These are phyloP conservation scores for Penicillium herquei DNA, from an alignment of 495 filamentous ascomycete genomes.

Conservation along the genomic window DNA sequence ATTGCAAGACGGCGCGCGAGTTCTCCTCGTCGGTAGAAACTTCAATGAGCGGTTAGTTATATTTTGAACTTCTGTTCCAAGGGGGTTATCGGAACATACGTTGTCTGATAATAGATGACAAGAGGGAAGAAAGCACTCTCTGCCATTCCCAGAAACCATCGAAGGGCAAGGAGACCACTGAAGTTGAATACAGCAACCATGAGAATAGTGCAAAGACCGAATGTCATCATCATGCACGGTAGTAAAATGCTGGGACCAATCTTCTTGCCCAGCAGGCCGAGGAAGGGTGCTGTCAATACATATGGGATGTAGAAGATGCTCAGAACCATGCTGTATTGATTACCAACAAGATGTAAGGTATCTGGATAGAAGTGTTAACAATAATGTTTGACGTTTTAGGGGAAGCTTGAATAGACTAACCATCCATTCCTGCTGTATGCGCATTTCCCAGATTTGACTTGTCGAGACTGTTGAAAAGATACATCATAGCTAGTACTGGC, in stretches of 20 bases:
- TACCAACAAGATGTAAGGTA: conserved; percentile 50
- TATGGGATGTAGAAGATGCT: conserved; percentile 79
- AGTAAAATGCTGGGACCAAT: conserved; percentile 63
- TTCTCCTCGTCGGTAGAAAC: conserved; percentile 74
- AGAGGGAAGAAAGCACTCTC: conserved; percentile 75
- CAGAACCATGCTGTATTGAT: conserved; percentile 70
- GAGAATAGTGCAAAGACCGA: conserved; percentile 59
- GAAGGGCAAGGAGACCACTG: conserved; percentile 59
- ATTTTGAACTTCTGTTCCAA: background rate
- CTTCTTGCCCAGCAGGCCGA: conserved; percentile 69
- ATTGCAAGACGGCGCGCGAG: conserved; percentile 71
- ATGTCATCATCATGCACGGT: conserved; percentile 65
- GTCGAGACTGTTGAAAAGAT: conserved; percentile 64
- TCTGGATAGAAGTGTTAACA: conserved; percentile 27
- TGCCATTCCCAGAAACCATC: conserved; percentile 62
- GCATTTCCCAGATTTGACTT: conserved; percentile 71
- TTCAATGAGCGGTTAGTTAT: background rate
- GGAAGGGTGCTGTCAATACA: conserved; percentile 63
- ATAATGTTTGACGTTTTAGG: no score
- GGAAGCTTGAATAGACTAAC: conserved; percentile 21
- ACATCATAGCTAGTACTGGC: conserved; percentile 64
- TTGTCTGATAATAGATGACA: conserved; percentile 59
- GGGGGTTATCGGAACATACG: conserved; percentile 12
- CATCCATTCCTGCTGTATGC: conserved; percentile 59
- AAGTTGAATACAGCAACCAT: conserved; percentile 58